Conservation (phyloP, 2,329 filamentous ascomycete genomes). For the Arthrobotrys pseudoclavata region DNA sequence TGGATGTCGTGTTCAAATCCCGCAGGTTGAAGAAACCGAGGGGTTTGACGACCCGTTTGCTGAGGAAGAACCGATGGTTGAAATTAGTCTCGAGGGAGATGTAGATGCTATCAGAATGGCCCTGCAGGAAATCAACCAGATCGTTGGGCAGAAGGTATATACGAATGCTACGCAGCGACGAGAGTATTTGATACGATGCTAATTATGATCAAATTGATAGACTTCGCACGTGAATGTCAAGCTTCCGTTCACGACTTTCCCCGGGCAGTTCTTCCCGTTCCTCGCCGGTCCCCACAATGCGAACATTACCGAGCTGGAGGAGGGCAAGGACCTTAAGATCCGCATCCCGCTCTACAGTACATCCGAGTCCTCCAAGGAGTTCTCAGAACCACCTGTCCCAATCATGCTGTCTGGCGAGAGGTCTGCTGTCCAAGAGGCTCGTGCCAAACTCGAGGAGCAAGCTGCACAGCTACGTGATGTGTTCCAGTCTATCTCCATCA, state of each 20-base stretch:
- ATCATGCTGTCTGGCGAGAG: constrained; percentile 92
- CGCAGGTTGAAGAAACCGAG: constrained; percentile 78
- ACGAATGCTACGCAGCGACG: not conserved
- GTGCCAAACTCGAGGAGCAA: constrained; percentile 82
- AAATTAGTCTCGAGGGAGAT: constrained; percentile 92
- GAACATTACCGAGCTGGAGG: constrained; percentile 77
- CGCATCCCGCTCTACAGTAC: constrained; percentile 74
- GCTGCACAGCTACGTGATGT: constrained; percentile 81
- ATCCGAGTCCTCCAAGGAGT: constrained; percentile 61
- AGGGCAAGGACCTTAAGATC: constrained; percentile 81
- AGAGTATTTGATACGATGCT: constrained; percentile 1
- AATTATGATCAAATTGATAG: constrained; percentile 26
- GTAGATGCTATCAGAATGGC: constrained; percentile 87
- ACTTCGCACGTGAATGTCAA: constrained; percentile 76
- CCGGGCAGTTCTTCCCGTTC: constrained; percentile 95
- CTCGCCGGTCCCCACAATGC: constrained; percentile 84
- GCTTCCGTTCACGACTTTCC: constrained; percentile 78
- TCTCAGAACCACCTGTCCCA: constrained; percentile 61
- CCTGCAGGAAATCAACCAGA: constrained; percentile 84
- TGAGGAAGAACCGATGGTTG: constrained; percentile 84
- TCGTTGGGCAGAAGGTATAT: constrained; percentile 86
- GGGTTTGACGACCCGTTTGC: constrained; percentile 71
- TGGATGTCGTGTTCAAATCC: constrained; percentile 89
- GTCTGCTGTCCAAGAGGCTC: constrained; percentile 81
- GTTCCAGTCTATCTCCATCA: constrained; percentile 83